Evolutionary conservation across 306 rosid genomes (phyloP).

Genomic region (Prinsepia uniflora): DNA sequence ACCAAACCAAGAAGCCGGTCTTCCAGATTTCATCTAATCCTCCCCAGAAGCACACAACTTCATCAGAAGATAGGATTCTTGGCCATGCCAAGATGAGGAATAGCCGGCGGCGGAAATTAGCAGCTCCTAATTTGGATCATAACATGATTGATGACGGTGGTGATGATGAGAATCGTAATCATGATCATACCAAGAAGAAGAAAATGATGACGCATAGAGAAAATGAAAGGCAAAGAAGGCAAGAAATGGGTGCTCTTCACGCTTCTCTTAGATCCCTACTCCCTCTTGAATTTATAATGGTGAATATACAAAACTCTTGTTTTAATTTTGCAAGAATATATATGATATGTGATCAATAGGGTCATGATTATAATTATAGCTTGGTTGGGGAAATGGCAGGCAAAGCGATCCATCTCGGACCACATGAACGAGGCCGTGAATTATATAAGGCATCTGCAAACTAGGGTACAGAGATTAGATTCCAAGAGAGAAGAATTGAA

Average conservation of each 20-base stretch:
- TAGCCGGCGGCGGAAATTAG: slow-evolving; percentile 17
- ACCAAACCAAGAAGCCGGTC: slow-evolving; percentile 59
- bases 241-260: slow-evolving; percentile 59
- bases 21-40: slow-evolving; percentile 47
- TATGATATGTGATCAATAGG: slow-evolving; percentile 1
- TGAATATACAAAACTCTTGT: background rate
- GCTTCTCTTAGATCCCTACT: slow-evolving; percentile 55
- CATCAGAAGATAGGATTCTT: slow-evolving; percentile 41
- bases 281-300: slow-evolving; percentile 31
- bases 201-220: slow-evolving; percentile 49
- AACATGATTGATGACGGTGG: background rate
- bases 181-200: slow-evolving; percentile 26
- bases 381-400: slow-evolving; percentile 34
- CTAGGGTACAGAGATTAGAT: slow-evolving; percentile 39
- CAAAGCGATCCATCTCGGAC: slow-evolving; percentile 70
- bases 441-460: slow-evolving; percentile 48
- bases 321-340: background rate
- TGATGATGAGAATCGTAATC: slow-evolving; percentile 5
- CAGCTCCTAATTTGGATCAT: background rate
- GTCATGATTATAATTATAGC: background rate
- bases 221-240: slow-evolving; percentile 64
- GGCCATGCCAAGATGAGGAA: slow-evolving; percentile 23
- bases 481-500: slow-evolving; percentile 47
- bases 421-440: slow-evolving; percentile 56
- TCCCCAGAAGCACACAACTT: slow-evolving; percentile 41